These are phyloP conservation scores for Penicillium sp. DNA, from an alignment of 2,329 filamentous ascomycete species.

Conservation along the genomic window DNA sequence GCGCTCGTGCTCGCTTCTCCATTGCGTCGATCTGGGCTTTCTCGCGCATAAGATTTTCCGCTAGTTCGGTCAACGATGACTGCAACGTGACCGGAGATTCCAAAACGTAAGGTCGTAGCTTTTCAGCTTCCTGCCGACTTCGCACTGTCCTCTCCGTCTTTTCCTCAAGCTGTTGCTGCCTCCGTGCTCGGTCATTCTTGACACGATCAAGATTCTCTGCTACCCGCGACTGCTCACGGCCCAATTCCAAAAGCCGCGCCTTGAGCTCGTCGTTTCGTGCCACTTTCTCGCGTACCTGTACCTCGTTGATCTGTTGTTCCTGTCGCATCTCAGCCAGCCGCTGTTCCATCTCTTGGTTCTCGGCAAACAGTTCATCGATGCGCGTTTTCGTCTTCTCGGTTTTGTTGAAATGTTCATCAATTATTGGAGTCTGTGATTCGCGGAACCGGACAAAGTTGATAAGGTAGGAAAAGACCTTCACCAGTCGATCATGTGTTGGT, in stretches of 20 bases:
- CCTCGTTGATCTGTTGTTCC: slow-evolving; percentile 78
- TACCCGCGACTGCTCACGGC: slow-evolving; percentile 78
- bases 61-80: slow-evolving; percentile 76
- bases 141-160: slow-evolving; percentile 58
- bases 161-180: slow-evolving; percentile 62
- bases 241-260: slow-evolving; percentile 74
- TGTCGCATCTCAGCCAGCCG: slow-evolving; percentile 78
- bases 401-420: slow-evolving; percentile 92
- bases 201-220: slow-evolving; percentile 79
- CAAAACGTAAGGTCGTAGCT: slow-evolving; percentile 86
- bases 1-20: slow-evolving; percentile 80
- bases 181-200: slow-evolving; percentile 74
- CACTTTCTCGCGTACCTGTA: slow-evolving; percentile 79
- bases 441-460: slow-evolving; percentile 99
- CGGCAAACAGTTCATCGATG: slow-evolving; percentile 80
- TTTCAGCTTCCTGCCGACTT: slow-evolving; percentile 80
- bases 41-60: slow-evolving; percentile 73
- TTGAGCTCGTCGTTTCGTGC: slow-evolving; percentile 86
- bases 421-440: slow-evolving; percentile 83
- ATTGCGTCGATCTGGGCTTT: slow-evolving; percentile 83
- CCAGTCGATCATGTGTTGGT: slow-evolving; percentile 84
- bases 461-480: slow-evolving; percentile 95
- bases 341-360: slow-evolving; percentile 84
- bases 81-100: slow-evolving; percentile 85
- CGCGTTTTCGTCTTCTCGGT: slow-evolving; percentile 80